phyloP scores from a whole-genome alignment of 805 yeast genomes.

The Saccharomycopsis babjevae region DNA sequence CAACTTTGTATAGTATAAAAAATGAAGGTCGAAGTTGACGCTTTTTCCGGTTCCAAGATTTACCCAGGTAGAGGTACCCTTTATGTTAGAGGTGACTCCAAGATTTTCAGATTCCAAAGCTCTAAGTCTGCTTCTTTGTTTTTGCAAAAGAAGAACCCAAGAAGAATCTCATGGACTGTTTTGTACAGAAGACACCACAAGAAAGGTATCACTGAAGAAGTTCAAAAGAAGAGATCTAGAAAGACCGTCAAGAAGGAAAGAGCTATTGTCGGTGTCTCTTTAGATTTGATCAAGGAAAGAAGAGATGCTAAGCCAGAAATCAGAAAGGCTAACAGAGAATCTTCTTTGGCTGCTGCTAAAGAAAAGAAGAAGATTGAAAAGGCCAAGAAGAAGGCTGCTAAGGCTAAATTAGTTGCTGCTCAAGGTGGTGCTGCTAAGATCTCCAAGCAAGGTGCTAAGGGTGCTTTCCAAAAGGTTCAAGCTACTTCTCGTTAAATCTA shows the following conservation, averaged over 20 bases:
- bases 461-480: constrained; percentile 94
- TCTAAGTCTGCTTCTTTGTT: constrained; percentile 96
- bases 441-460: constrained; percentile 95
- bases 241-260: constrained; percentile 97
- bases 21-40: constrained; percentile 99
- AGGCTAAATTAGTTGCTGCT: constrained; percentile 67
- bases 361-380: constrained; percentile 86
- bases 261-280: constrained; percentile 98
- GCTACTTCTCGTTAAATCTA: constrained; percentile 86
- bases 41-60: constrained; percentile 98
- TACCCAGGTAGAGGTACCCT: constrained; percentile 99
- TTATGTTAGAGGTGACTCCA: constrained; percentile 99
- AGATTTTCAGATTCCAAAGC: constrained; percentile 98
- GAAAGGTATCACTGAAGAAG: constrained; percentile 99
- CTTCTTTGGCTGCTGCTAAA: constrained; percentile 73
- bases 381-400: constrained; percentile 91
- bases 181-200: constrained; percentile 99
- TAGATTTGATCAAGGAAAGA: constrained; percentile 97
- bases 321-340: constrained; percentile 96
- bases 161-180: constrained; percentile 99
- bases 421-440: constrained; percentile 57
- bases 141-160: constrained; percentile 99
- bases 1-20: neutral
- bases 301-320: constrained; percentile 92
- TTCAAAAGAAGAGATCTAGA: constrained; percentile 92